phyloP scores from a whole-genome alignment of 2,329 filamentous ascomycete genomes.

The Talaromyces sp. region DNA sequence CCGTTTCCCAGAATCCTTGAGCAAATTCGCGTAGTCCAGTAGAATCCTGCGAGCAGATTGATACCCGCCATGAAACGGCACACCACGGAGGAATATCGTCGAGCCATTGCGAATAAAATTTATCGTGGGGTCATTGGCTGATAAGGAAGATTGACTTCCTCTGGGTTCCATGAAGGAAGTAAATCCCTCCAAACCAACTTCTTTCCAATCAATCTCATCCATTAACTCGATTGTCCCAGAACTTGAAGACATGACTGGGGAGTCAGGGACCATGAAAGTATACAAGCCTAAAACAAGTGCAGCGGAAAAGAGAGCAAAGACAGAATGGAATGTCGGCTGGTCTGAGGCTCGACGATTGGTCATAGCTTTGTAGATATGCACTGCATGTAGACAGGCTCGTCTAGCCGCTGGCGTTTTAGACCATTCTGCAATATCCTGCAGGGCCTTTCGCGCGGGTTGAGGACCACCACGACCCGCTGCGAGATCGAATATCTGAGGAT shows the following conservation, averaged over 20 bases:
- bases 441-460: constrained; percentile 49
- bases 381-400: constrained; percentile 55
- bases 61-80: constrained; percentile 53
- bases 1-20: constrained; percentile 54
- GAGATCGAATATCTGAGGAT: constrained; percentile 57
- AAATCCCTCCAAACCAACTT: constrained; percentile 51
- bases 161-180: constrained; percentile 42
- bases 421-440: constrained; percentile 56
- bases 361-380: constrained; percentile 56
- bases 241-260: constrained; percentile 27
- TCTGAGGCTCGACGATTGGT: constrained; percentile 56
- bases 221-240: constrained; percentile 47
- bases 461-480: constrained; percentile 56
- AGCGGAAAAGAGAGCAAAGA: constrained; percentile 54
- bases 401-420: constrained; percentile 54
- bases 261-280: constrained; percentile 50
- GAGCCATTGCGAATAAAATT: constrained; percentile 55
- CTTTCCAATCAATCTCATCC: constrained; percentile 55
- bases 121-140: constrained; percentile 36
- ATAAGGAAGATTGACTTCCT: constrained; percentile 28
- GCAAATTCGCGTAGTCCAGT: constrained; percentile 55
- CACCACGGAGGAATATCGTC: constrained; percentile 51
- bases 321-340: constrained; percentile 55
- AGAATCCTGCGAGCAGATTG: constrained; percentile 55
- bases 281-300: constrained; percentile 57